Evolutionary conservation across 1,139 yeast species (phyloP), one percentile per base, ranked within the genome.

Genomic region (Yamadazyma atlantica): DNA sequence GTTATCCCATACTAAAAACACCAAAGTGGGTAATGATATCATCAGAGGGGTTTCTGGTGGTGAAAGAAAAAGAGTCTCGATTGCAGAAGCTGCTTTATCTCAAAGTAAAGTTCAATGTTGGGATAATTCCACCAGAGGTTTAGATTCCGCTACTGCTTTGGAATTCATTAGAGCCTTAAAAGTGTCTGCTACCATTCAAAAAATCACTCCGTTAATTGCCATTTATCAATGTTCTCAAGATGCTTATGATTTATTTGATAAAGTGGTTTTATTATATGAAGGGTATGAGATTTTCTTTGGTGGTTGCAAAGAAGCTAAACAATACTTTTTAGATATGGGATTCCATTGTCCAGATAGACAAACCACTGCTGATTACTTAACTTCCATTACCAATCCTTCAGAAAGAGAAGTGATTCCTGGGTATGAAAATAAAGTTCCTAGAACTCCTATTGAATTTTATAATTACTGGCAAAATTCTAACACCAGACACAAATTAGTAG

Each of bases 221-320:
- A 65, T 73, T 37, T 81, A 82, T 55, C 88, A 82, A 60, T 85
- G 85, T 32, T 82, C 85, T 56, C 84, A 82, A 55, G 75, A 78
- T 49, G 71, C 75, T 29, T 73, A 71, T 51, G 80, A 83, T 40
- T 62, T 81, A 42, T 87, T 87, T 54, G 90, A 86, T 60, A 80
- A 82, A 45, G 94, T 83, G 8, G 68, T 80, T 27, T 80, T 87
- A 16, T 64, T 87, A 35, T 85, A 86, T 54, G 83, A 79, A 45
- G 96, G 96, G 36, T 75, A 82, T 50, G 95, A 87, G 59, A 82
- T 88, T 40, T 87, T 58, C 63, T 86, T 72, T 52, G 96, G 96
- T 43, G 73, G 75, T 30, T 71, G 80, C 8, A 57, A 56, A 27
- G 50, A 55, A 10, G 80, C 79, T 1, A 72, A 68, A 50, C 54